Conservation (phyloP, 2,329 filamentous ascomycete genomes). For the Metarhizium guizhouense region DNA sequence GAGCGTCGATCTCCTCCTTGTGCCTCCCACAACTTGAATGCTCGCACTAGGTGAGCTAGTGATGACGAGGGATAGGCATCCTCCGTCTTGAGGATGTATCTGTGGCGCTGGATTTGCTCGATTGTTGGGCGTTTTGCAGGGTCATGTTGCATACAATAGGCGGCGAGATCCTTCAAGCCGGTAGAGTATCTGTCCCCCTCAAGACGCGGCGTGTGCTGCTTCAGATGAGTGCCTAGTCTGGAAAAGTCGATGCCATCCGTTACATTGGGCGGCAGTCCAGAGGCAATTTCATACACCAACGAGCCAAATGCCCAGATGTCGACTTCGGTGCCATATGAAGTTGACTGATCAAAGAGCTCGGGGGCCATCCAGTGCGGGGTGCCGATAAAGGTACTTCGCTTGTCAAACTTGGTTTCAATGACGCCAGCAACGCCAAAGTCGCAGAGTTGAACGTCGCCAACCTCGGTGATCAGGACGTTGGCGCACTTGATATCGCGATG, state of each 20-base stretch:
- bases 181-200: conserved; percentile 64
- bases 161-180: conserved; percentile 58
- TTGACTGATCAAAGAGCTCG: conserved; percentile 58
- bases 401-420: conserved; percentile 65
- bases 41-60: conserved; percentile 58
- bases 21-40: conserved; percentile 68
- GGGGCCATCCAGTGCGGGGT: conserved; percentile 85
- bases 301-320: conserved; percentile 84
- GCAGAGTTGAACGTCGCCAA: conserved; percentile 69
- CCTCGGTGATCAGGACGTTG: conserved; percentile 72
- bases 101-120: conserved; percentile 59
- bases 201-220: conserved; percentile 56
- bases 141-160: conserved; percentile 63
- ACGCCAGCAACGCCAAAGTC: conserved; percentile 79
- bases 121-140: conserved; percentile 61
- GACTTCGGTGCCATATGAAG: conserved; percentile 61
- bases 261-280: conserved; percentile 64
- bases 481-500: conserved; percentile 67
- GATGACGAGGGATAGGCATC: conserved; percentile 54
- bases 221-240: conserved; percentile 47
- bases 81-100: conserved; percentile 56
- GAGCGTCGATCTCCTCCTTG: conserved; percentile 62
- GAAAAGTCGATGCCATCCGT: conserved; percentile 38
- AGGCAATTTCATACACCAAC: conserved; percentile 73
- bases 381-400: conserved; percentile 72